Conservation (phyloP, 331 rosid species). For the Acacia concinna region DNA sequence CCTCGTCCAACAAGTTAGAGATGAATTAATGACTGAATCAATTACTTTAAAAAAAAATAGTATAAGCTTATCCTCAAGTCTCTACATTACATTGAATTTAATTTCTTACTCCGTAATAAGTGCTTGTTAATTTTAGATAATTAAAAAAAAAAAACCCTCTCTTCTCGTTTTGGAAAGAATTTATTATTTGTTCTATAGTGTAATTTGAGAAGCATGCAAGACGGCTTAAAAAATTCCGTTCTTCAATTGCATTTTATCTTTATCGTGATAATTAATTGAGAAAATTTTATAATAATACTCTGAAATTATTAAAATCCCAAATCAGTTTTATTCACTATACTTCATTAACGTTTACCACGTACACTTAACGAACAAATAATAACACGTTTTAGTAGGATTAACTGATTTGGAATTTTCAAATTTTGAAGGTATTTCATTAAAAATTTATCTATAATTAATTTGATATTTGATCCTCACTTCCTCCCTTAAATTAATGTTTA, state of each 20-base stretch:
- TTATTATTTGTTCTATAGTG: not conserved
- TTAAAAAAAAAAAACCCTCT: not conserved
- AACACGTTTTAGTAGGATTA: too few species aligned
- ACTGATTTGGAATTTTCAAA: too few species aligned
- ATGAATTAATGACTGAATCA: not conserved
- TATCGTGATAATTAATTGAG: not conserved
- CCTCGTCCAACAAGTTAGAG: constrained; percentile 4
- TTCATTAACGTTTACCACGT: too few species aligned
- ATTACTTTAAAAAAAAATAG: not conserved
- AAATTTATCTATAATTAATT: not conserved
- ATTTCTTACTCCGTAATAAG: not conserved
- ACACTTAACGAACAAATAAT: too few species aligned
- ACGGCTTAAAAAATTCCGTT: not conserved
- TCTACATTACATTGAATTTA: not conserved
- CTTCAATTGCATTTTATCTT: not conserved
- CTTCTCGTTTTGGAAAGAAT: not conserved
- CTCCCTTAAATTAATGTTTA: too few species aligned
- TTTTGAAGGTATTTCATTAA: too few species aligned
- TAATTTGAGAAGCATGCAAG: not conserved
- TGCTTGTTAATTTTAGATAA: not conserved
- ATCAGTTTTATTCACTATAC: too few species aligned
- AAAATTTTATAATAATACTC: too few species aligned
- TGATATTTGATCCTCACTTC: not conserved
- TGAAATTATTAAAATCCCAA: too few species aligned
- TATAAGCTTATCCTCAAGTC: not conserved